Conservation (phyloP, 1,139 yeast genomes). For the Blastobotrys aristatus region DNA sequence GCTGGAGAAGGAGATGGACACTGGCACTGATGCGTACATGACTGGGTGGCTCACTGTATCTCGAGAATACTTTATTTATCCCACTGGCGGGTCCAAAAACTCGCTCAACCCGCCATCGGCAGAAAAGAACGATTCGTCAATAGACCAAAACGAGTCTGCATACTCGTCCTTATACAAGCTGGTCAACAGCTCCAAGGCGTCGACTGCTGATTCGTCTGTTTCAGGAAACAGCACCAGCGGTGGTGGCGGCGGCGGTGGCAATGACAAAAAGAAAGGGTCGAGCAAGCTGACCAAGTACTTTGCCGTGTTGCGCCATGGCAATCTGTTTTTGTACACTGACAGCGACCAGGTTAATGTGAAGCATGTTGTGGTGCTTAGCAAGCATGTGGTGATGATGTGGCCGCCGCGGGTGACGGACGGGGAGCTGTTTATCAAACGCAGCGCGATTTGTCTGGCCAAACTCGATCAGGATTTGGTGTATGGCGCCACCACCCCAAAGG, state of each 20-base stretch:
- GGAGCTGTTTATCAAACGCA: conserved; percentile 69
- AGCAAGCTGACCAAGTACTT: conserved; percentile 25
- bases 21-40: conserved; percentile 62
- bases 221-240: neutral
- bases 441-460: conserved; percentile 62
- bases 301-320: conserved; percentile 59
- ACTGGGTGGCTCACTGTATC: conserved; percentile 85
- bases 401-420: conserved; percentile 71
- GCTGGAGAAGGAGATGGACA: conserved; percentile 47
- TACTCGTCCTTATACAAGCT: conserved; percentile 56
- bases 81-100: conserved; percentile 31
- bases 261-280: conserved; percentile 9
- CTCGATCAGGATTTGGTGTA: conserved; percentile 18
- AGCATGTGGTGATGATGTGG: conserved; percentile 76
- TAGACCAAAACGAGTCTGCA: conserved; percentile 47
- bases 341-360: conserved; percentile 61
- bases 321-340: conserved; percentile 72
- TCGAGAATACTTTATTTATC: conserved; percentile 57
- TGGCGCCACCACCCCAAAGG: conserved; percentile 40
- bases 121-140: conserved; percentile 28
- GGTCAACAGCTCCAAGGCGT: conserved; percentile 37
- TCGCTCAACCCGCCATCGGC: conserved; percentile 29
- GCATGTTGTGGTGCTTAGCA: conserved; percentile 73
- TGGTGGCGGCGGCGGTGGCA: neutral
- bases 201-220: conserved; percentile 15